Evolutionary conservation across 106 monocot species (phyloP), one percentile per base, ranked within the genome.

Genomic region (Dendrobium huoshanense): DNA sequence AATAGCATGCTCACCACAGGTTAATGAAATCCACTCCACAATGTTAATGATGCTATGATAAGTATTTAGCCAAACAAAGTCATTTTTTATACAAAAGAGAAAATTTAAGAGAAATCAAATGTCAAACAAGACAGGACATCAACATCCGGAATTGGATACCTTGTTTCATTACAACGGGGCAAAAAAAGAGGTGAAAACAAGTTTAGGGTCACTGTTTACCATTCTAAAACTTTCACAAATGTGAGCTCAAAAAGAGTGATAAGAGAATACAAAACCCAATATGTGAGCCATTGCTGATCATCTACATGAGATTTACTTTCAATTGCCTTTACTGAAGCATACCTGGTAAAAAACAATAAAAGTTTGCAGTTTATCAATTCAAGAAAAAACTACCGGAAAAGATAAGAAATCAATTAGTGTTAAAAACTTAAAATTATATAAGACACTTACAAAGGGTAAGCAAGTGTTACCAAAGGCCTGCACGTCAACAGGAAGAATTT

Each of bases 241-340:
- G 89, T 92, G 55, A 92, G 87, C 85, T 92, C 92, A 82, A 92
- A 84, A 37, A 92, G 87, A 65, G 92, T 92, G 27, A 89, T 84
- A 37, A 89, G 27, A 22, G 92, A 92, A 83, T 92, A 87, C 49
- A 92, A 42, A 77, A 97, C 96, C 96, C 96, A 94, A 56, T 97
- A 94, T 74, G 94, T 94, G 76, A 97, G 94, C 96, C 96, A 97
- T 84, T 97, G 96, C 61, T 92, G 92, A 85, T 97, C 96, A 79
- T 97, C 96, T 19, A 86, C 84, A 58, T 85, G 86, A 67, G 94
- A 90, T 89, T 92, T 92, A 75, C 90, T 92, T 89, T 97, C 96
- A 80, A 97, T 97, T 72, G 96, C 96, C 65, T 87, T 90, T 22
- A 97, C 90, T 33, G 96, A 97, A 78, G 96, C 96, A 88, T 97